Evolutionary conservation across 345 rosid genomes (phyloP), one percentile per base, ranked within the genome.

Genomic region (Rhodamnia rubescens): DNA sequence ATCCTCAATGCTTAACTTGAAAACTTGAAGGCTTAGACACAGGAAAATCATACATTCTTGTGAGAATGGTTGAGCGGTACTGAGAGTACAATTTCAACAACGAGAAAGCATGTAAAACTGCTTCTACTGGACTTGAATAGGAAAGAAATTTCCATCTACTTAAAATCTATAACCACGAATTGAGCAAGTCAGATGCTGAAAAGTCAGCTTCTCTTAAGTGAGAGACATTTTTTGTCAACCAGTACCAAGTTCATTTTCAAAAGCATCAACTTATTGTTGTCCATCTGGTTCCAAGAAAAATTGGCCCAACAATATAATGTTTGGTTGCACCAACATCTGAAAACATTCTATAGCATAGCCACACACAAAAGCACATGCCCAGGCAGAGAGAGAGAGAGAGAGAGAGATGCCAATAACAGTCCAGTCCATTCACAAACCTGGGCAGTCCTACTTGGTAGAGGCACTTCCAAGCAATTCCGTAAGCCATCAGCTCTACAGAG

Each of bases 381-480:
- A 57, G 14, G 11, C 21, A 18, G 74, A 83, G 40, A n/a, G 26
- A 22, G 50, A 8, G 55, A 42, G 84, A 83, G 69, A 57, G 32
- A n/a, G 50, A 54, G 59, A 52, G 61, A 75, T 53, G 24, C 53
- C 14, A 78, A 81, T 36, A 53, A 75, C 47, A 50, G 86, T 69
- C 83, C 74, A 86, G 87, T 85, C 85, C 87, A 86, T 92, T 74
- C 84, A 95, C 84, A 56, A 50, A 86, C 99, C 94, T 96, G 99
- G 49, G 98, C 99, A 87, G 96, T 95, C 90, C 99, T 93, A 91
- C 94, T 90, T 56, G 99, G 99, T 83, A 97, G 88, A 90, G 89
- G 91, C 85, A 95, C 92, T 88, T 94, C 95, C 87, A 96, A 89
- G 96, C 95, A 94, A 87, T 92, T 92, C 86, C 88, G 91, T 61